Evolutionary conservation across 2,329 filamentous ascomycete species (phyloP).

Genomic region (Aspergillus sp.): DNA sequence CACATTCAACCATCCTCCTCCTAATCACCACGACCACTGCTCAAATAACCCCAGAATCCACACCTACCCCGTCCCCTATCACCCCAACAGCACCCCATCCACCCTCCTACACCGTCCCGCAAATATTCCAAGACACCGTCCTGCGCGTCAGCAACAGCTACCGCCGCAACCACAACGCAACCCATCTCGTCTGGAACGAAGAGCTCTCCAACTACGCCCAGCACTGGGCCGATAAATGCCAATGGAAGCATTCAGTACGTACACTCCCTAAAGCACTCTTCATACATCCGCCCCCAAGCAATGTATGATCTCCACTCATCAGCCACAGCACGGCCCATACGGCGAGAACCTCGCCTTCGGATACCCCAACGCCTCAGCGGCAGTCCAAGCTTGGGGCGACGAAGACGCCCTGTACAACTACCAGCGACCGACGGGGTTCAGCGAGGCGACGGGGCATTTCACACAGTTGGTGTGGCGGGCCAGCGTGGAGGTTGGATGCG

Average conservation of each 20-base stretch:
- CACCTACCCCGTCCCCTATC: slow-evolving; percentile 22
- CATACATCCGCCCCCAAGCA: not conserved
- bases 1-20: not conserved
- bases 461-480: slow-evolving; percentile 70
- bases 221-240: slow-evolving; percentile 48
- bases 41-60: slow-evolving; percentile 14
- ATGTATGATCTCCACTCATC: not conserved
- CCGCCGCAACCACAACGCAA: slow-evolving; percentile 61
- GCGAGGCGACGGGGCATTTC: slow-evolving; percentile 64
- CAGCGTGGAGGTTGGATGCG: slow-evolving; percentile 61
- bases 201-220: slow-evolving; percentile 58
- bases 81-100: slow-evolving; percentile 26
- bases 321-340: slow-evolving; percentile 55
- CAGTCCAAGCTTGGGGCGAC: slow-evolving; percentile 63
- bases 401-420: slow-evolving; percentile 62
- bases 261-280: not conserved
- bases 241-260: slow-evolving; percentile 40
- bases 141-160: slow-evolving; percentile 67
- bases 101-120: slow-evolving; percentile 42
- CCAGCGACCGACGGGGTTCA: slow-evolving; percentile 52
- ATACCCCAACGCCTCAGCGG: slow-evolving; percentile 57
- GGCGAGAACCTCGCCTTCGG: slow-evolving; percentile 75
- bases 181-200: slow-evolving; percentile 60
- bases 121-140: slow-evolving; percentile 50
- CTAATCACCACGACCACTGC: slow-evolving; percentile 5